Conservation (phyloP, 495 filamentous ascomycete genomes). For the Parachaetomium inaequale region DNA sequence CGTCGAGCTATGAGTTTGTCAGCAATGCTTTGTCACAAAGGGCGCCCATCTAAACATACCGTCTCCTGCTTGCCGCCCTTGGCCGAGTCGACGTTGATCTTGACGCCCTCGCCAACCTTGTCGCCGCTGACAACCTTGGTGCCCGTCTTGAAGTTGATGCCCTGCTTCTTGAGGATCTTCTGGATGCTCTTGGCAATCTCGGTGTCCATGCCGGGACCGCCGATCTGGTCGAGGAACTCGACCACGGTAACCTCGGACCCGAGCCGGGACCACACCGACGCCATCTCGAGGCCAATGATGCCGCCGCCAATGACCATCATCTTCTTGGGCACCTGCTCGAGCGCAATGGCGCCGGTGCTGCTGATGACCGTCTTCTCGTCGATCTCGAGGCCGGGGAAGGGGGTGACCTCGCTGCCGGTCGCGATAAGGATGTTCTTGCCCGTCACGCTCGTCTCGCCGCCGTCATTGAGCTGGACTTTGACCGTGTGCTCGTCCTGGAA, state of each 20-base stretch:
- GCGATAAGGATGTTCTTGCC: constrained; percentile 98
- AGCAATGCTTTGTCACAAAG: not conserved
- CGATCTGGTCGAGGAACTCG: constrained; percentile 93
- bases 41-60: constrained; percentile 45
- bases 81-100: constrained; percentile 80
- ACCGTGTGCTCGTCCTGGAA: constrained; percentile 89
- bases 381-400: constrained; percentile 91
- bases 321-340: constrained; percentile 90
- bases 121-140: constrained; percentile 92
- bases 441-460: constrained; percentile 74
- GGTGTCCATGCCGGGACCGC: constrained; percentile 93
- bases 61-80: constrained; percentile 95
- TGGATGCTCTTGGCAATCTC: constrained; percentile 90
- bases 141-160: constrained; percentile 95
- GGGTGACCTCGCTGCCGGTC: constrained; percentile 89
- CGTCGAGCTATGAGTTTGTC: constrained; percentile 63
- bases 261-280: constrained; percentile 92
- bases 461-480: constrained; percentile 83
- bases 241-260: constrained; percentile 95
- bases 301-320: constrained; percentile 97
- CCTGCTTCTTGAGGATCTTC: constrained; percentile 93
- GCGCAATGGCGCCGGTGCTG: constrained; percentile 87
- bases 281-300: constrained; percentile 99
- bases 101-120: constrained; percentile 67
- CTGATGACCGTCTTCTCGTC: constrained; percentile 97